Conservation (phyloP, 2,329 filamentous ascomycete species). For the Aspergillus sp. region DNA sequence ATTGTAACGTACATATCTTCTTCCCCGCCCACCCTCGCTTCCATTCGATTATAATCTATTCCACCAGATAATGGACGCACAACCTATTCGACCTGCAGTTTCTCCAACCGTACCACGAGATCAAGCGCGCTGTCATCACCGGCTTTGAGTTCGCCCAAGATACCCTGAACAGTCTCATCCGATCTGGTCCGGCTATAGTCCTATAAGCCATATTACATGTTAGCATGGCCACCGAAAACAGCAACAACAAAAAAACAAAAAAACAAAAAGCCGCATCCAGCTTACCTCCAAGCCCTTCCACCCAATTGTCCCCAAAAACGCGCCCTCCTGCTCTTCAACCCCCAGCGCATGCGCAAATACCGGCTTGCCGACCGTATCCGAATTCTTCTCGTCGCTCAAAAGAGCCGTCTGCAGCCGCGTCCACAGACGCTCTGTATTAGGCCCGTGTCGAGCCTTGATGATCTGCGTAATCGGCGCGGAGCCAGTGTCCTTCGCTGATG, state of each 20-base stretch:
- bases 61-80: too few relatives aligned
- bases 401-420: background rate
- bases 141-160: background rate
- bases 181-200: background rate
- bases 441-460: background rate
- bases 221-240: background rate
- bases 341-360: background rate
- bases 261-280: background rate
- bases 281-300: background rate
- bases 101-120: background rate
- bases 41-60: too few relatives aligned
- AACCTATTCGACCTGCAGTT: too few relatives aligned
- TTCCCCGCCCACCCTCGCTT: too few relatives aligned
- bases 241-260: too few relatives aligned
- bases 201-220: background rate
- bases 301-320: background rate
- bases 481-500: background rate
- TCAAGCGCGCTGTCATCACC: background rate
- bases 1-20: too few relatives aligned
- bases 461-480: background rate
- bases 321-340: background rate
- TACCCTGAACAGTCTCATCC: background rate
- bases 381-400: background rate
- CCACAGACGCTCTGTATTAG: background rate
- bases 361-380: background rate